phyloP scores from a whole-genome alignment of 495 filamentous ascomycete genomes.

The Aspergillus asperescens region DNA sequence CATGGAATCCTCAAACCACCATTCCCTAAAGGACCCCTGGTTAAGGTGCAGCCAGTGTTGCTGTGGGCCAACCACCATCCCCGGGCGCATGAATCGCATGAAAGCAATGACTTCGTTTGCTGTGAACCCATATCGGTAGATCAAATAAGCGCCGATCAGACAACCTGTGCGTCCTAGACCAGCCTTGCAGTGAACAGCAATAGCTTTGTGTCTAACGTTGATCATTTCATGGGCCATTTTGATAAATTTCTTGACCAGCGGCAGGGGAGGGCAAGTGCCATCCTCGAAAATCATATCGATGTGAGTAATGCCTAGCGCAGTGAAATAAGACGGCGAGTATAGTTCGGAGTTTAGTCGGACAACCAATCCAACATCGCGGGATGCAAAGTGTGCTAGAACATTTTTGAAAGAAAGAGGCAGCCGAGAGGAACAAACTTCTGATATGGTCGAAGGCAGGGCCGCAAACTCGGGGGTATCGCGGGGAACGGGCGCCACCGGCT shows the following conservation, averaged over 20 bases:
- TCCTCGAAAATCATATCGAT: slow-evolving; percentile 99
- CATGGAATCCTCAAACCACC: slow-evolving; percentile 92
- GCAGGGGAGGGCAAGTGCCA: slow-evolving; percentile 86
- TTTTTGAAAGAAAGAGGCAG: slow-evolving; percentile 89
- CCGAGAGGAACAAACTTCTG: slow-evolving; percentile 55
- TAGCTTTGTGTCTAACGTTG: slow-evolving; percentile 74
- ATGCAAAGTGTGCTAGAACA: slow-evolving; percentile 79
- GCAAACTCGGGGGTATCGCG: slow-evolving; percentile 65
- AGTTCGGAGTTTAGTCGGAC: slow-evolving; percentile 94
- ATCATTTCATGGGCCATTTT: slow-evolving; percentile 93
- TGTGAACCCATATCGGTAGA: slow-evolving; percentile 97
- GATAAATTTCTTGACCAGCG: slow-evolving; percentile 85
- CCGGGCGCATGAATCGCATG: slow-evolving; percentile 99
- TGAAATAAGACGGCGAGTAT: slow-evolving; percentile 93
- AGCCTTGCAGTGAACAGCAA: slow-evolving; percentile 98
- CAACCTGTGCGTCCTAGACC: slow-evolving; percentile 95
- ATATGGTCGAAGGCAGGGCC: slow-evolving; percentile 61
- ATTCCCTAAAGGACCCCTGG: slow-evolving; percentile 92
- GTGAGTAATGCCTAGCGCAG: slow-evolving; percentile 87
- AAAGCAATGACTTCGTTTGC: slow-evolving; percentile 97
- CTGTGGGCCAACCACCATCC: slow-evolving; percentile 99
- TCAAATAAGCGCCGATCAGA: slow-evolving; percentile 93
- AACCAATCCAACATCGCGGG: slow-evolving; percentile 83
- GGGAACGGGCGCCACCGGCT: slow-evolving; percentile 64
- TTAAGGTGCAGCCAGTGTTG: slow-evolving; percentile 99